Percentiles rank a stretch among this genome's conserved stretches.
Evolutionary conservation across 495 filamentous ascomycete genomes (phyloP).

Genomic region (Wilcoxina mikolae): DNA sequence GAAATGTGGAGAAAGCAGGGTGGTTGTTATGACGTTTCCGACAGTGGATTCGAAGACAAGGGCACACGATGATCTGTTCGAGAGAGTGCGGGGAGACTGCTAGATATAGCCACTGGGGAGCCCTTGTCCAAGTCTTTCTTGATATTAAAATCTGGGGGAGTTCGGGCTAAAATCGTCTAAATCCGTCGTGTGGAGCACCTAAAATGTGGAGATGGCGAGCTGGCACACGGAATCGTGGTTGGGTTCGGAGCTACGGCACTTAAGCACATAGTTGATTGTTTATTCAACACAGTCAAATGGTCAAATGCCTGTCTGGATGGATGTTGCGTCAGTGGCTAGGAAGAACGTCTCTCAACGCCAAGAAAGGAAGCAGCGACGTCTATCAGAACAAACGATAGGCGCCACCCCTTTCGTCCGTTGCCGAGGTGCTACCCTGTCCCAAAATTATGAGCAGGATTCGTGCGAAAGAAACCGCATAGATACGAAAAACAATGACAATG

Average conservation of each 20-base stretch:
- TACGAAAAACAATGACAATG: too few species aligned
- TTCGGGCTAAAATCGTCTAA: neutral
- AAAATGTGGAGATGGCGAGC: conserved; percentile 1
- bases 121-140: neutral
- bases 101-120: neutral
- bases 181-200: neutral
- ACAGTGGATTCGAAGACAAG: neutral
- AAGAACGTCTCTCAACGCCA: neutral
- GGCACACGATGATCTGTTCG: neutral
- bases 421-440: neutral
- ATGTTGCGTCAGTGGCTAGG: neutral
- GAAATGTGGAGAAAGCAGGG: conserved; percentile 2
- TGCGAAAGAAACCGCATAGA: too few species aligned
- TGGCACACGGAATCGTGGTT: neutral
- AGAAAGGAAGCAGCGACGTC: neutral
- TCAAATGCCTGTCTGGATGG: neutral
- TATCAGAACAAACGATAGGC: neutral
- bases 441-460: too few species aligned
- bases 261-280: neutral
- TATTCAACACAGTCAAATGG: neutral
- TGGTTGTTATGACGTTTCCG: neutral
- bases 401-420: neutral
- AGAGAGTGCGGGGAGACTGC: neutral
- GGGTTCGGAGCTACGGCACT: neutral
- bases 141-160: neutral